Base-by-base conservation (phyloP, 192 early-diverging fungal species). In the Blastocladiella britannica region DNA sequence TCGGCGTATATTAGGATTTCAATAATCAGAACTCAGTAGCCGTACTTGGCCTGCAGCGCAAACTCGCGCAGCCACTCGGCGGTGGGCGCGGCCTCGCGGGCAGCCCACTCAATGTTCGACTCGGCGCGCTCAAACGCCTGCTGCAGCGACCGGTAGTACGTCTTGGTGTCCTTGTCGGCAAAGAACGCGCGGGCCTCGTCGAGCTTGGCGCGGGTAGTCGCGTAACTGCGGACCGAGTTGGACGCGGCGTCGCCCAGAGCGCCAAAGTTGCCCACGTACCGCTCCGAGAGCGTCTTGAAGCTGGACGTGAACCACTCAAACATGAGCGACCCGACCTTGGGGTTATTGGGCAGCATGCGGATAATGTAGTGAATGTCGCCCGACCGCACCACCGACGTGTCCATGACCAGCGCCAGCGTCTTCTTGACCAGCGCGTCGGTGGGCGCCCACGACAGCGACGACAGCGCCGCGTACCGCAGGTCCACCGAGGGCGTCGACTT, bases 281-380 rank as follows among this genome's bases (percentile, higher is more conserved):
- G 73, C 22, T 59, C 59, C 31, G 65, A 61, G 53, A 86, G 59
- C 53, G 71, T 59, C n/a, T 69, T 66, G 62, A 73, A 88, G 63
- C 81, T 75, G 28, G 58, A 47, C 58, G 73, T 72, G 64, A 85
- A 75, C 66, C 73, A 85, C 53, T 77, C 63, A 84, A 84, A 88
- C 61, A 85, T 53, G 3, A 56, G 61, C 55, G 77, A 67, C 31
- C 83, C 81, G 47, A 71, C 65, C 30, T 63, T 62, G 3, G 68
- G 67, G 63, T 80, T 77, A 26, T 70, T 57, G 18, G 67, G 67
- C 65, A 85, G 67, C n/a, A 9, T 12, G 4, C 54, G 30, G 52
- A 73, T 70, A 12, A 72, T 56, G 57, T 78, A 76, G 26, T 63
- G 57, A n/a, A 83, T 70, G 63, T 89, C 86, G 63, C 87, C 85